Percentiles rank a stretch among this genome's conserved stretches.
phyloP scores from a whole-genome alignment of 2,329 filamentous ascomycete genomes.

The Aspergillus texensis region DNA sequence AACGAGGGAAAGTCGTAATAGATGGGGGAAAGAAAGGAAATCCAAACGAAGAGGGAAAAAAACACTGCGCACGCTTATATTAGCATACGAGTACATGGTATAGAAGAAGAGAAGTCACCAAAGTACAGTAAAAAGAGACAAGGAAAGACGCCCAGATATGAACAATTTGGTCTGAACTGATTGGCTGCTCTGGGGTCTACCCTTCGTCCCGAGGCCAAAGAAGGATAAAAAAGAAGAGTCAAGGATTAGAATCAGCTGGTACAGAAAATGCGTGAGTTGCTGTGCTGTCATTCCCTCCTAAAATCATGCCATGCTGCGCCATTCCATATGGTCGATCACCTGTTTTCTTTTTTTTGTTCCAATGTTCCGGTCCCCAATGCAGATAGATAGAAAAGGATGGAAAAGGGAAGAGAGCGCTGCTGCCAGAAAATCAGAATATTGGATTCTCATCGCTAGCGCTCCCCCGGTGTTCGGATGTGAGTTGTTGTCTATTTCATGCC shows the following conservation, averaged over 20 bases:
- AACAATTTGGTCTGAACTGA: not conserved
- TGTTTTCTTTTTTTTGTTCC: not conserved
- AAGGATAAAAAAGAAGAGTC: not conserved
- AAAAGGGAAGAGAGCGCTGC: not conserved
- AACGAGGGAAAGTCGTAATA: not conserved
- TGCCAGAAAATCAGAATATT: not conserved
- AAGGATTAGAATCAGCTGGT: not conserved
- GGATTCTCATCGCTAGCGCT: not conserved
- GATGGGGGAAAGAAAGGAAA: not conserved
- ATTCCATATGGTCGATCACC: not conserved
- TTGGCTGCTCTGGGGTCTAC: not conserved
- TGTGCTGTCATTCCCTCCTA: not conserved
- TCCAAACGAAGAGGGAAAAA: constrained; percentile 2
- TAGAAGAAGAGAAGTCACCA: constrained; percentile 3
- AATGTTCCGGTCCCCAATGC: not conserved
- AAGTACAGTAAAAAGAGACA: constrained; percentile 1
- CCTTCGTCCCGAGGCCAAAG: not conserved
- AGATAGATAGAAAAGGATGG: not conserved
- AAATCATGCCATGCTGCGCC: not conserved
- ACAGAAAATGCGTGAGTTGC: not conserved
- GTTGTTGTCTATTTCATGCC: constrained; percentile 4
- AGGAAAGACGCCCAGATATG: not conserved
- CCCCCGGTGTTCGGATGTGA: not conserved
- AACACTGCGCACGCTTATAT: constrained; percentile 1
- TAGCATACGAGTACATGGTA: constrained; percentile 3